Evolutionary conservation across 257 asterid genomes (phyloP).

Genomic region (Thymus quinquecostatus): DNA sequence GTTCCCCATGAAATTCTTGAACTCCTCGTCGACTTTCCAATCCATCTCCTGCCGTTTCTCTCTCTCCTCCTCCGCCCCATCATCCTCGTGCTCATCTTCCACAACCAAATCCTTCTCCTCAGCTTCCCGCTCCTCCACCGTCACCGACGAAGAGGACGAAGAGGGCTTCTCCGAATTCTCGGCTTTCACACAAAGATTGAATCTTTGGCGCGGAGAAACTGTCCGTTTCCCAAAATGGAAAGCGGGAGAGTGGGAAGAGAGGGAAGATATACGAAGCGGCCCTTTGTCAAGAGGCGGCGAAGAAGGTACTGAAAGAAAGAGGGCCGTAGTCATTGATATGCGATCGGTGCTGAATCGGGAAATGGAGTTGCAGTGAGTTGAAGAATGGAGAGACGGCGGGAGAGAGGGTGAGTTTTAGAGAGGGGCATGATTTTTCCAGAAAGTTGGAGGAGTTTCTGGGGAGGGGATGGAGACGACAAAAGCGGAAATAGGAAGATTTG

Average conservation of each 20-base stretch:
- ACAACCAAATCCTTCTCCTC: constrained; percentile 39
- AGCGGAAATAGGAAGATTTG: background rate
- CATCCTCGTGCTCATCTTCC: constrained; percentile 25
- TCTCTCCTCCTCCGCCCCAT: constrained; percentile 47
- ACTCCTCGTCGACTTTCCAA: constrained; percentile 87
- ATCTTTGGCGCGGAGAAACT: constrained; percentile 42
- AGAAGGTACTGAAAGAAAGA: constrained; percentile 45
- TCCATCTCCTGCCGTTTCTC: constrained; percentile 80
- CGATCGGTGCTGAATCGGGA: background rate
- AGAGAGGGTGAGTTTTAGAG: constrained; percentile 28
- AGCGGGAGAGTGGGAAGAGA: constrained; percentile 27
- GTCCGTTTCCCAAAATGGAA: constrained; percentile 34
- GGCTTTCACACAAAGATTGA: constrained; percentile 53
- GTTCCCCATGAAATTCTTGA: constrained; percentile 94
- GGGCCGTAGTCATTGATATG: constrained; percentile 56
- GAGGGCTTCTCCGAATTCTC: constrained; percentile 54
- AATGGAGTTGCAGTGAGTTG: constrained; percentile 11
- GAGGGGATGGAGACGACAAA: constrained; percentile 35
- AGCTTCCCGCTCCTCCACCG: constrained; percentile 50
- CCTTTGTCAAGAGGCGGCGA: constrained; percentile 31
- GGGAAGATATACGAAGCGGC: constrained; percentile 23
- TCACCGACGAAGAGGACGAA: constrained; percentile 50
- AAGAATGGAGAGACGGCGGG: constrained; percentile 2
- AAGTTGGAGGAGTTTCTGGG: constrained; percentile 58
- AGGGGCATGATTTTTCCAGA: constrained; percentile 50